Evolutionary conservation across 2,329 filamentous ascomycete species (phyloP).

Genomic region (Aureobasidium mangrovei): DNA sequence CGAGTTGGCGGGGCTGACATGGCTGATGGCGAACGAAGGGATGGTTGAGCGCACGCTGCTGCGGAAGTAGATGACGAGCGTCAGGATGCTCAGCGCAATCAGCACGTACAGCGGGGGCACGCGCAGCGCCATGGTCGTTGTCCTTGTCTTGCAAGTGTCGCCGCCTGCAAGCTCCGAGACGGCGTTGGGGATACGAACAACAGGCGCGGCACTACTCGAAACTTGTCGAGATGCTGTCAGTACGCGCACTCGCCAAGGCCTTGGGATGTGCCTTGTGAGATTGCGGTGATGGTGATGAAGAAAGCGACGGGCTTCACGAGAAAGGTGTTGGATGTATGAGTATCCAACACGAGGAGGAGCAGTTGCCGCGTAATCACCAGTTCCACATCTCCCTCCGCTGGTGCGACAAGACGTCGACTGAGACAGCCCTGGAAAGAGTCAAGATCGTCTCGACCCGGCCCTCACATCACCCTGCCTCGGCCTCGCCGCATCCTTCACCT

Average conservation of each 20-base stretch:
- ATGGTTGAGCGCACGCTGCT: not conserved
- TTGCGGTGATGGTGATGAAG: not conserved
- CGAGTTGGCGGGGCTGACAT: slow-evolving; percentile 2
- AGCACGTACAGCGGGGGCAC: slow-evolving; percentile 12
- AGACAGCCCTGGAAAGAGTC: too few relatives aligned
- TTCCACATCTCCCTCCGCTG: too few relatives aligned
- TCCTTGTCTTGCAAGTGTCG: not conserved
- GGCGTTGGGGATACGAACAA: slow-evolving; percentile 8
- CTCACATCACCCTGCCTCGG: too few relatives aligned
- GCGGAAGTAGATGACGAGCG: slow-evolving; percentile 10
- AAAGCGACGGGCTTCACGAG: not conserved
- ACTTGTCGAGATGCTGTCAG: not conserved
- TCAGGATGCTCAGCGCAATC: slow-evolving; percentile 2
- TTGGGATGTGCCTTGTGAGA: not conserved
- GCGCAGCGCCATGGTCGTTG: slow-evolving; percentile 1
- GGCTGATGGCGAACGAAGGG: slow-evolving; percentile 3
- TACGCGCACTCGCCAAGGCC: slow-evolving; percentile 5
- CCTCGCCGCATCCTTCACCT: too few relatives aligned
- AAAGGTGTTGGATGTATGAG: not conserved
- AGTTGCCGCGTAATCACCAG: too few relatives aligned
- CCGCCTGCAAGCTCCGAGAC: not conserved
- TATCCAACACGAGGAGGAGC: too few relatives aligned
- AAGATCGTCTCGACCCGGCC: too few relatives aligned
- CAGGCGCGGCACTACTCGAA: slow-evolving; percentile 4
- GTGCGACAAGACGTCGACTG: too few relatives aligned